Base-by-base conservation (phyloP, 2,329 filamentous ascomycete species). In the Mollisia scopiformis region DNA sequence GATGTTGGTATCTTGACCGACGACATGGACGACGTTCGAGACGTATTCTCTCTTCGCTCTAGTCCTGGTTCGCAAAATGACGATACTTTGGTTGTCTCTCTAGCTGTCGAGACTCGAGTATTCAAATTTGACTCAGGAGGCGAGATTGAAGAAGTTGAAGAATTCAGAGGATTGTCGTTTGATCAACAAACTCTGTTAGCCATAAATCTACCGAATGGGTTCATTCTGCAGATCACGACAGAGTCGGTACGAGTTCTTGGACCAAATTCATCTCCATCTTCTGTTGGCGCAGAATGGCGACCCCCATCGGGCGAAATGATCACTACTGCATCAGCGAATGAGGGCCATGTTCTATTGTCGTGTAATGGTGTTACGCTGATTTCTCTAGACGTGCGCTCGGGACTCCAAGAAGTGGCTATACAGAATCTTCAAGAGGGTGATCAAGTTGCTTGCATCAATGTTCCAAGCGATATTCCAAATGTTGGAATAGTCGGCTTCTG, bases 401-500 rank as follows among this genome's bases (percentile, higher is more conserved):
- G 86, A 31, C 76, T 96, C 6, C 76, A 80, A 23, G 77, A 86
- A 23, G 78, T 84, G 4, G 80, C 81, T 5, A 78, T 85, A 62
- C 88, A 89, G 70, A 79, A 85, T 5, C 84, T 92, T 54, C 80
- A 82, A 1, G 78, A 83, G 16, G 81, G 87, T 33, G 90, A 92
- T 65, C 92, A 98, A 73, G 85, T 98, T 33, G 91, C 95, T 2
- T 96, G 93, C 69, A 81, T 98, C 10, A 88, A 94, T 50, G 83
- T 95, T 1, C 87, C 93, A 0, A 79, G 84, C 3, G 80, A 84
- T 35, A 78, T 88, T 14, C 78, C 82, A 4, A 80, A 85, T 52
- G 78, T 92, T 31, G 94, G 90, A 58, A 88, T 97, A 28, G 83
- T 95, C 16, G 93, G 93, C 1, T 95, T 96, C 76, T 98, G 94